phyloP scores from a whole-genome alignment of 208 protist genomes.

The Acanthamoeba culbertsoni region DNA sequence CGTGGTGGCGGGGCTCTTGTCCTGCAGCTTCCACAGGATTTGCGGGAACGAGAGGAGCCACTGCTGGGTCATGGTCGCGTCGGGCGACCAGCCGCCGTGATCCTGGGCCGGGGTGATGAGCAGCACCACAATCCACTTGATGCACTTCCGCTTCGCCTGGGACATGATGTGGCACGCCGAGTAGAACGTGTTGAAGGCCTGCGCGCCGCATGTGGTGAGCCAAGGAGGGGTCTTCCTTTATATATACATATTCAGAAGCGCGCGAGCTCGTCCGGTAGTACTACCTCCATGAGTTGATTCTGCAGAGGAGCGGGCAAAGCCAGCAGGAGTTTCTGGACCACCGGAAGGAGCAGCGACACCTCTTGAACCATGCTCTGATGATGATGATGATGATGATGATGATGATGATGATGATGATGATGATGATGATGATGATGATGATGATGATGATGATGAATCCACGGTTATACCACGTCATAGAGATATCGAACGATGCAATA shows the following conservation, averaged over 20 bases:
- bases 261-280: too few species aligned
- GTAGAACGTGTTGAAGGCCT: conserved; percentile 49
- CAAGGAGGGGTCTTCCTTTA: background rate
- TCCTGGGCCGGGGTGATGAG: background rate
- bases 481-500: too few species aligned
- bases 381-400: too few species aligned
- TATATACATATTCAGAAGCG: too few species aligned
- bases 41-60: conserved; percentile 42
- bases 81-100: background rate
- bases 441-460: too few species aligned
- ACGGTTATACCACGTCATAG: too few species aligned
- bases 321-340: conserved; percentile 20
- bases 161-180: conserved; percentile 32
- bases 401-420: too few species aligned
- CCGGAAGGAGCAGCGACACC: background rate
- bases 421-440: too few species aligned
- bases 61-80: conserved; percentile 8
- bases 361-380: conserved; percentile 39
- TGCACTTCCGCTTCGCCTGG: background rate
- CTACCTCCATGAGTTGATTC: conserved; percentile 10
- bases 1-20: background rate
- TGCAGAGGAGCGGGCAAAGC: background rate
- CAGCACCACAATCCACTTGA: conserved; percentile 32
- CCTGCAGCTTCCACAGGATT: conserved; percentile 46
- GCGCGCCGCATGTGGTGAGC: background rate